Percentiles rank a stretch among this genome's conserved stretches.
Conservation (phyloP, 176 grass and related monocot genomes). For the Pontederia paniculata region DNA sequence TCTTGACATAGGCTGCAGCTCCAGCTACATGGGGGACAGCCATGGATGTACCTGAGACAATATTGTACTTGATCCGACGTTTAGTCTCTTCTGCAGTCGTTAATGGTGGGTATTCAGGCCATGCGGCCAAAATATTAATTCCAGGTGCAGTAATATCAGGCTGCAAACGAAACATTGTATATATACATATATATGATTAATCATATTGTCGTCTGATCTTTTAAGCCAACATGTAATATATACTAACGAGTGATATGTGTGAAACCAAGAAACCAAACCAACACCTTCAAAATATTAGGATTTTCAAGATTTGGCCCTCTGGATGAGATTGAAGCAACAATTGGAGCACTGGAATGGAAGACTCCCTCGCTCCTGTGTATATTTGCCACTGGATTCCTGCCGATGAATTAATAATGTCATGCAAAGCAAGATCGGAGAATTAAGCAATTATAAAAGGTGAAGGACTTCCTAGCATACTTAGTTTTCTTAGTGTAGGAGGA, state of each 20-base stretch:
- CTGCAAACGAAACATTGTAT: slow-evolving; percentile 12
- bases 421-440: too few relatives aligned
- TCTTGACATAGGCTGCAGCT: slow-evolving; percentile 34
- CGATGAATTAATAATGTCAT: too few relatives aligned
- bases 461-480: too few relatives aligned
- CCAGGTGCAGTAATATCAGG: slow-evolving; percentile 41
- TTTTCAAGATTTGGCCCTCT: slow-evolving; percentile 35
- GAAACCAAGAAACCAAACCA: not conserved
- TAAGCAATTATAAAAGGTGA: too few relatives aligned
- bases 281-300: slow-evolving; percentile 38
- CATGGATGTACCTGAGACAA: slow-evolving; percentile 37
- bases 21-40: slow-evolving; percentile 22
- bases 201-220: too few relatives aligned
- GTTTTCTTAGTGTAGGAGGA: not conserved
- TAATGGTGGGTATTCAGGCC: not conserved
- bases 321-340: too few relatives aligned
- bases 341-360: slow-evolving; percentile 12
- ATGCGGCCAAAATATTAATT: slow-evolving; percentile 35
- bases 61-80: slow-evolving; percentile 12
- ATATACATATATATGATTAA: not conserved
- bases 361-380: slow-evolving; percentile 13
- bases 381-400: slow-evolving; percentile 31
- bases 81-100: not conserved
- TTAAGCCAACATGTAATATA: too few relatives aligned
- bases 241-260: too few relatives aligned